Base-by-base conservation (phyloP, 345 rosid genomes). In the Moricandia moricandioides region DNA sequence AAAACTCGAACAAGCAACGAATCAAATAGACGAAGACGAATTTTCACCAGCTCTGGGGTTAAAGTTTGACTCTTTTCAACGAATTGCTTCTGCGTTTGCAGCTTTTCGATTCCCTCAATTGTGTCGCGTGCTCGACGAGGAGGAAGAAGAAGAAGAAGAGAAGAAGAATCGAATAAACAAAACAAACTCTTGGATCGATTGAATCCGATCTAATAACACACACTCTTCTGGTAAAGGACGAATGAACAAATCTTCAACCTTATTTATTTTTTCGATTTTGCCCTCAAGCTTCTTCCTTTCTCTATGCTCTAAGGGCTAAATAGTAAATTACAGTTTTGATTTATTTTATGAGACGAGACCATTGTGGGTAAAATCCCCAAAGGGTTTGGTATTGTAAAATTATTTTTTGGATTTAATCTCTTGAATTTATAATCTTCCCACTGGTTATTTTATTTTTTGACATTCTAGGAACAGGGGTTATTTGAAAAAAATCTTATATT, bases 11-110 rank as follows among this genome's bases (percentile, higher is more conserved):
- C 24, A 21, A 21, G 24, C 24, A 21, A 21, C 24, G 24, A 21
- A 21, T 21, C 24, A 21, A 21, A 21, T 21, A 21, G 2, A 21
- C 24, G 24, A 43, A 69, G 65, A 54, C 31, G 31, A 29, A 29
- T 29, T 29, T 3, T 29, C 31, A 1, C 31, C 4, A 29, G 31
- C 31, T 29, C 5, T 2, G 3, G 31, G 31, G 31, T 29, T 29
- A 29, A 29, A 73, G 6, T 86, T 85, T 85, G 88, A 84, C 86
- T 83, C 81, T 70, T 70, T 70, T 51, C 33, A 64, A 68, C 57
- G 73, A 71, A 21, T 29, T 71, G 81, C 35, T 35, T 37, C 71
- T 77, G 24, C 2, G 24, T 21, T 21, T 21, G 54, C 31, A 29
- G 31, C 31, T 40, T 60, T 30, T 12, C 10, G 69, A 66, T 66